phyloP scores from a whole-genome alignment of 805 yeast species.

The Wickerhamiella siamensis region DNA sequence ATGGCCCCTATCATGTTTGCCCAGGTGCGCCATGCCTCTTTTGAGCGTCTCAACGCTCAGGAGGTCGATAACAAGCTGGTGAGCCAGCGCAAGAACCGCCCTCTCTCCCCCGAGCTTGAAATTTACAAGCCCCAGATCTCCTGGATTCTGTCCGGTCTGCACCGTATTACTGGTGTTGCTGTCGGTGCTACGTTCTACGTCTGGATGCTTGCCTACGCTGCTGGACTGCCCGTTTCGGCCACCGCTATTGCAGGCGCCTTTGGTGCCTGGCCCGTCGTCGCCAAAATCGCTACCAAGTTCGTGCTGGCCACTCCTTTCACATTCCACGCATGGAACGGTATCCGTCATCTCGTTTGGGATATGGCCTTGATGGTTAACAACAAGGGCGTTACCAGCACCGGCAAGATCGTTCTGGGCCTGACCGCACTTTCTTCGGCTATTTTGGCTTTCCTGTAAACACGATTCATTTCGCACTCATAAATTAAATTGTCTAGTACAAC shows the following conservation, averaged over 20 bases:
- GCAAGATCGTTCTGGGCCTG: constrained; percentile 65
- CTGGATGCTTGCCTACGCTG: constrained; percentile 61
- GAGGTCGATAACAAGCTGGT: constrained; percentile 57
- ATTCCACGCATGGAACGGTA: constrained; percentile 73
- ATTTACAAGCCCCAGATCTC: constrained; percentile 90
- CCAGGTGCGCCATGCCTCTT: constrained; percentile 14
- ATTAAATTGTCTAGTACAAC: not conserved
- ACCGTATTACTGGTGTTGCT: constrained; percentile 78
- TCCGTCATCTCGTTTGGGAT: constrained; percentile 94
- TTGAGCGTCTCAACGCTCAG: constrained; percentile 40
- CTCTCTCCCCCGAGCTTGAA: constrained; percentile 76
- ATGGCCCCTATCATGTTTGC: not conserved
- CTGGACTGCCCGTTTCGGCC: constrained; percentile 43
- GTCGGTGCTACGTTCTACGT: constrained; percentile 70
- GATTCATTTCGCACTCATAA: not conserved
- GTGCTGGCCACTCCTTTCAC: constrained; percentile 69
- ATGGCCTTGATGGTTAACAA: constrained; percentile 62
- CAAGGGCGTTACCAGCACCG: constrained; percentile 86
- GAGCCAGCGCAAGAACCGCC: constrained; percentile 77
- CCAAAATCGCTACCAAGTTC: constrained; percentile 53
- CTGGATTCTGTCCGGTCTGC: constrained; percentile 62
- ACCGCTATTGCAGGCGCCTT: constrained; percentile 38
- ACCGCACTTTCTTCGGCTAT: constrained; percentile 40
- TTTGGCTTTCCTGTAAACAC: constrained; percentile 24
- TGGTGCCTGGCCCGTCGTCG: constrained; percentile 48